Percentiles rank a stretch among this genome's conserved stretches.
Evolutionary conservation across 2,329 filamentous ascomycete species (phyloP).

Genomic region (Scedosporium minutisporum): DNA sequence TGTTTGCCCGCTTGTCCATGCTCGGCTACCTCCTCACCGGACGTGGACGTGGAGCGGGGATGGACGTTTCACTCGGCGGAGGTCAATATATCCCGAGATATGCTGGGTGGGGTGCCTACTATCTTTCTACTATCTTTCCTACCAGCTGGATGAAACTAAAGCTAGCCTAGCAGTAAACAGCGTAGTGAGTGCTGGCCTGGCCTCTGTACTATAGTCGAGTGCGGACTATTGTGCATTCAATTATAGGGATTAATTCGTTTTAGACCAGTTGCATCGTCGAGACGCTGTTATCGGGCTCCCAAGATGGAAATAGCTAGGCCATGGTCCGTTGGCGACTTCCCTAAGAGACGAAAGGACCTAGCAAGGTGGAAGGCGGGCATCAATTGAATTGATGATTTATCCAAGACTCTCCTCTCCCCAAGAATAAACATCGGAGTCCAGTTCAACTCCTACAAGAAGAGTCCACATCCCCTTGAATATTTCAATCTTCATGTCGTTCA

Average conservation of each 20-base stretch:
- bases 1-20: background rate
- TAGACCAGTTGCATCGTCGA: background rate
- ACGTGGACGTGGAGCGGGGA: background rate
- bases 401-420: too few species aligned
- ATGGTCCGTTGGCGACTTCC: background rate
- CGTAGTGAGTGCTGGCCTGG: background rate
- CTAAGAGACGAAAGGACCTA: background rate
- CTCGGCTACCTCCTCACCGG: background rate
- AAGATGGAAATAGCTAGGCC: background rate
- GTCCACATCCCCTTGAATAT: background rate
- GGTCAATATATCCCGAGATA: background rate
- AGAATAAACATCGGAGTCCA: background rate
- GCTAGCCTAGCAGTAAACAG: background rate
- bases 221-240: background rate
- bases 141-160: background rate
- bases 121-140: background rate
- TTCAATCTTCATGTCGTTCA: background rate
- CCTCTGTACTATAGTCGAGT: background rate
- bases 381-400: too few species aligned
- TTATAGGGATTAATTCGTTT: background rate
- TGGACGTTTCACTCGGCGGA: background rate
- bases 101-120: background rate
- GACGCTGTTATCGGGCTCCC: background rate
- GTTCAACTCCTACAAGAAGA: background rate
- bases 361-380: background rate